Base-by-base conservation (phyloP, 768 basidiomycete genomes). In the Mycena albidolilacea region DNA sequence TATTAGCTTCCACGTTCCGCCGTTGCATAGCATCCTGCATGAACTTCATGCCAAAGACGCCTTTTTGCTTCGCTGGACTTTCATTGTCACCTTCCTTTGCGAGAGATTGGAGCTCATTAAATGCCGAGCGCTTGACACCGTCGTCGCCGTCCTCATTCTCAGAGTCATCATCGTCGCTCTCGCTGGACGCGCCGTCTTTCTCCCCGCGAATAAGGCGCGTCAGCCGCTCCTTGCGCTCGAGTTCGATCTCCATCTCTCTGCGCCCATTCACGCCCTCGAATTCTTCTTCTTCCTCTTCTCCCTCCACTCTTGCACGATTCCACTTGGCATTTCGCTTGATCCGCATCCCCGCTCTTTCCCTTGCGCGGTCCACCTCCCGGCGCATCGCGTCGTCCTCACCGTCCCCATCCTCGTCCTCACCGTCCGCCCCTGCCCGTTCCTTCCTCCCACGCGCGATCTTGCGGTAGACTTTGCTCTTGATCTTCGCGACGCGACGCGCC, bases 41-140 rank as follows among this genome's bases (percentile, higher is more conserved):
- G 83, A 99, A 99, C 84, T 98, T 98, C 98, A 99, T 98, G 74
- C 90, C 88, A 80, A 98, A 94, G 11, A 98, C 88, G 72, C 94
- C 90, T 82, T 93, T 94, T 61, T 85, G 82, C 76, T 89, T 89
- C 78, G 52, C 76, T 37, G 75, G 68, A 58, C 72, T 74, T 7
- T 78, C 79, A 14, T 80, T 81, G 11, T 81, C 54, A 30, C 54
- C 86, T 43, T 85, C 82, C 11, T 79, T 79, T 23, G 89, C 86
- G 55, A 94, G 76, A 41, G 80, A 77, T 23, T 85, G 85, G 30
- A 97, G 85, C 82, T 97, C 95, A 50, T 97, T 91, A 75, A 96
- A 96, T 2, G 94, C 95, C 9, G 81, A 80, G 12, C 85, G 85
- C 78, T 91, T 92, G 78, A 96, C 90, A 55, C 81, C 87, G 46